Base-by-base conservation (phyloP, 345 rosid genomes). In the Euphorbia lathyris region DNA sequence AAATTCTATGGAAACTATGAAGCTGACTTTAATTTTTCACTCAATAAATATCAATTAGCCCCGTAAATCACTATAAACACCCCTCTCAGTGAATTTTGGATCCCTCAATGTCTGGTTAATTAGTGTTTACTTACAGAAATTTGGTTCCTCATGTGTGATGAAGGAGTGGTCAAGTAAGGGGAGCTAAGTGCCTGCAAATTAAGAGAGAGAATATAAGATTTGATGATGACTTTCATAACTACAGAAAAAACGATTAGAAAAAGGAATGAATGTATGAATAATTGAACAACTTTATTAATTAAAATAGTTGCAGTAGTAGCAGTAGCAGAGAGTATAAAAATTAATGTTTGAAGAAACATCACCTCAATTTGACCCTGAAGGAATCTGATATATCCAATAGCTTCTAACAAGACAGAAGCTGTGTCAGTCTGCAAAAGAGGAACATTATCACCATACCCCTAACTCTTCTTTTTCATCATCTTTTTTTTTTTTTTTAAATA, bases 371-470 rank as follows among this genome's bases (percentile, higher is more conserved):
- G 99, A 89, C 87, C 84, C 72, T 92, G 97, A 76, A 95, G 99
- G 99, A 92, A 92, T 95, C 99, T 92, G 81, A 95, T 95, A 89
- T 95, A 92, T 79, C 98, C 99, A 82, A 92, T 90, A 70, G 98
- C 88, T 78, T 95, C 99, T 87, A 88, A 83, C 93, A 95, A 79
- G 76, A 95, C 99, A 75, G 99, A 95, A 69, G 98, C 99, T 65
- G 99, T 92, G 94, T 95, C 99, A 89, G 98, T 95, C 99, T 95
- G 98, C 88, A 86, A 82, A 85, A 85, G 78, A 76, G 51, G 10
- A 68, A 68, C 42, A 50, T 34, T 26, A 51, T 60, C 72, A 73
- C 75, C 83, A 81, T 81, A 82, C 79, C 78, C 83, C 75, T 2
- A 81, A 80, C 66, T 73, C 70, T 74, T 71, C 51, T 73, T 76